Evolutionary conservation across 164 flowering plant genomes (phyloP).

Genomic region (Saururus chinensis): DNA sequence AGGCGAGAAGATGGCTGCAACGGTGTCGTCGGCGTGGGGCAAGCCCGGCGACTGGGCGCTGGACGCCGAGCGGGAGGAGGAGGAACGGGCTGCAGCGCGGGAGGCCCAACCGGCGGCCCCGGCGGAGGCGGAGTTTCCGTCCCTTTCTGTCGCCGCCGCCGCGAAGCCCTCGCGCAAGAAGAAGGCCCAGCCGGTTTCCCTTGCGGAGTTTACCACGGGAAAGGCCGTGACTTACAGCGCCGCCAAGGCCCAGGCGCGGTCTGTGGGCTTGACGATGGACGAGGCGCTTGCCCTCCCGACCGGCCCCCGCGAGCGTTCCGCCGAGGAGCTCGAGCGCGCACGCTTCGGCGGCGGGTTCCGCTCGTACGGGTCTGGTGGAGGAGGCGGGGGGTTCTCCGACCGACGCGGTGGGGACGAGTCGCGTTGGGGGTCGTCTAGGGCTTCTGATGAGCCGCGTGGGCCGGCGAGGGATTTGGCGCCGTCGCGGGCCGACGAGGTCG

Average conservation of each 20-base stretch:
- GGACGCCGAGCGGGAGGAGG: conserved; percentile 67
- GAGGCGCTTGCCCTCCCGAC: conserved; percentile 62
- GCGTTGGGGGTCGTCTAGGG: conserved; percentile 33
- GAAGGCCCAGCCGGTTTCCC: conserved; percentile 52
- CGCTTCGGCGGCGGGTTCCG: conserved; percentile 66
- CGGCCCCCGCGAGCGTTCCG: conserved; percentile 72
- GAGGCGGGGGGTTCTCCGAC: background rate
- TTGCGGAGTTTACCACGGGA: conserved; percentile 49
- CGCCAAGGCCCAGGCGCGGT: conserved; percentile 4
- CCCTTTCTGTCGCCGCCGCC: conserved; percentile 56
- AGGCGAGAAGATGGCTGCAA: conserved; percentile 9
- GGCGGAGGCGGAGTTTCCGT: conserved; percentile 45
- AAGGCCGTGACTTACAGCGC: conserved; percentile 15
- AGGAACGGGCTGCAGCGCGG: background rate
- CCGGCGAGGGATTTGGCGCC: conserved; percentile 33
- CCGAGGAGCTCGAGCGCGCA: conserved; percentile 64
- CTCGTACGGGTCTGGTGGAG: too few species aligned
- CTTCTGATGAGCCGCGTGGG: conserved; percentile 30
- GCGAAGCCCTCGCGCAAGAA: conserved; percentile 66
- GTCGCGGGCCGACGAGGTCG: conserved; percentile 86
- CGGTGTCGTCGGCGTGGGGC: conserved; percentile 52
- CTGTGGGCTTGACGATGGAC: too few species aligned
- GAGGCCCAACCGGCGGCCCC: too few species aligned
- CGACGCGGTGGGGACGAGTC: conserved; percentile 16
- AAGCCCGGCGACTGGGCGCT: conserved; percentile 86